Evolutionary conservation across 306 rosid species (phyloP), one percentile per base, ranked within the genome.

Genomic region (Geum urbanum): DNA sequence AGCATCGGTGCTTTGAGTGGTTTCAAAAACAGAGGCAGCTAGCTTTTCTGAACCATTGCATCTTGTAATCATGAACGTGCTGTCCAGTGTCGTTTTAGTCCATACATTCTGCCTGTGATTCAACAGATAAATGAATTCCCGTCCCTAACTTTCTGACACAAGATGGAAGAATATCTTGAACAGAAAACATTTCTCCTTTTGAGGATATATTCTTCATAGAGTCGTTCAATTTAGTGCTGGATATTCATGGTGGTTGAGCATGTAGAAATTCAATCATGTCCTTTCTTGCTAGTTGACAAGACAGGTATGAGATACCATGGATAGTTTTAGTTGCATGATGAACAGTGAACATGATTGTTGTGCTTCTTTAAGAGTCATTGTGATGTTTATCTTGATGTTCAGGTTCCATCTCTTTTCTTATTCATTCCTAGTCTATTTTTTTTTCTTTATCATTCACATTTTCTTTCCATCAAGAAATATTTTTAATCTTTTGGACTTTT

Each of bases 161-260:
- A 75, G 55, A 72, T 70, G 68, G 71, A 45, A 71, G 84, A 88
- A 76, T 82, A 59, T 81, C 63, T 69, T 60, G 50, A 58, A 65
- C 76, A 73, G 78, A 22, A 39, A 45, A 69, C 9, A 15, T 46
- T 54, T 64, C 58, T 77, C 55, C 75, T 63, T 81, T 74, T 71
- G 18, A 67, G 46, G 68, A 74, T 43, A 63, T 73, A 72, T 78
- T 79, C 18, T 35, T 75, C 9, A 47, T 68, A 32, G 81, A 66
- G 63, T 60, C 69, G 74, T 54, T 73, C 58, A 70, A 76, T 60
- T 39, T 54, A 46, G 59, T 41, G 35, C 24, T 56, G 77, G 79
- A 77, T 70, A 45, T 41, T 24, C 61, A 64, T 66, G 51, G 66
- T 64, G 58, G 39, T 46, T 67, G 55, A 55, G 62, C 76, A 51